A percentile compares a stretch with the other conserved stretches of the same genome.
phyloP scores from a whole-genome alignment of 306 rosid genomes.

The Trifolium pratense region DNA sequence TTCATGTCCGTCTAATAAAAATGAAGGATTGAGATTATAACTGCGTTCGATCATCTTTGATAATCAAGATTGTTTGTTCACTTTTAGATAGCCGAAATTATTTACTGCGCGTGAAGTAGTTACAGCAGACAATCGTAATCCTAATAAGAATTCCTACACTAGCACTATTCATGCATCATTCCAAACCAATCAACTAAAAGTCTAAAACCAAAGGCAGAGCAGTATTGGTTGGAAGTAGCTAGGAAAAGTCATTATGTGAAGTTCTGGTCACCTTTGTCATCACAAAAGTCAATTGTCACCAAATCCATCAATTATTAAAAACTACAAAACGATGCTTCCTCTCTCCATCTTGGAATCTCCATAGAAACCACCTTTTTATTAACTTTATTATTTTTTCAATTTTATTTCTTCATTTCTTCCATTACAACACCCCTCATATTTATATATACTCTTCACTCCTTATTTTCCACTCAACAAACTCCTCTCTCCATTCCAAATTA shows the following conservation, averaged over 20 bases:
- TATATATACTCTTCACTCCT: slow-evolving; percentile 40
- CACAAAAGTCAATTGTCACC: not conserved
- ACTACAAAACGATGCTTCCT: slow-evolving; percentile 45
- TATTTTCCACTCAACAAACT: slow-evolving; percentile 43
- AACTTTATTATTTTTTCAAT: not conserved
- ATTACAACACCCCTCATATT: not conserved
- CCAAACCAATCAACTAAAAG: not conserved
- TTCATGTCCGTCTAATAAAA: too few species aligned
- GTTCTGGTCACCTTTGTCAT: not conserved
- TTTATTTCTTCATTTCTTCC: not conserved
- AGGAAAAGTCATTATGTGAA: not conserved
- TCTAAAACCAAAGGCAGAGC: not conserved
- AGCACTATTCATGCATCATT: too few species aligned
- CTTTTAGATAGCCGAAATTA: too few species aligned
- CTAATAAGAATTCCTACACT: too few species aligned
- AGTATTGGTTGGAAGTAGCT: not conserved
- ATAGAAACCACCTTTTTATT: slow-evolving; percentile 8
- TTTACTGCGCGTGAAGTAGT: too few species aligned
- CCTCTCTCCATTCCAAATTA: slow-evolving; percentile 3
- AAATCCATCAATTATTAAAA: not conserved
- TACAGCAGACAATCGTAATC: too few species aligned
- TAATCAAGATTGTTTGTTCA: too few species aligned
- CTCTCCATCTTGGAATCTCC: slow-evolving; percentile 44
- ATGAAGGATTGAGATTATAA: too few species aligned
- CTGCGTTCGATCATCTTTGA: too few species aligned